Percentiles rank a stretch among this genome's conserved stretches.
Conservation (phyloP, 1,139 yeast genomes). For the Scheffersomyces insectosa region DNA sequence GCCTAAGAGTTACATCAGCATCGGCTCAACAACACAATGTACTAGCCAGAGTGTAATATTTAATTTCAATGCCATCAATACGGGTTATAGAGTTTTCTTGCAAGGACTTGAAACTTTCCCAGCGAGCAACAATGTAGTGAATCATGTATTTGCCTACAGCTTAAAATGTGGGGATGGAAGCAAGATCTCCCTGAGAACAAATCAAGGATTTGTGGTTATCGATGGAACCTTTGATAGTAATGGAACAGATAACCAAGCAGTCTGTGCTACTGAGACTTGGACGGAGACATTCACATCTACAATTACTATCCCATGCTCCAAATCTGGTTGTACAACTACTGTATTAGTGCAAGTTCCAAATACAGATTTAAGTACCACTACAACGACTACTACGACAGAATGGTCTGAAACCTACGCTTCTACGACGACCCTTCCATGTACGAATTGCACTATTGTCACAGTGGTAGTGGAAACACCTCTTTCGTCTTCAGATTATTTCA, state of each 20-base stretch:
- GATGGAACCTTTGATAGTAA: slow-evolving; percentile 9
- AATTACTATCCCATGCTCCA: background rate
- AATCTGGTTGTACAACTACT: background rate
- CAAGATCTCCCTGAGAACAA: slow-evolving; percentile 5
- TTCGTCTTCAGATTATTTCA: too few species aligned
- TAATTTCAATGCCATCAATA: slow-evolving; percentile 9
- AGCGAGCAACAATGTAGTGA: slow-evolving; percentile 3
- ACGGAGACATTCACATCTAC: background rate
- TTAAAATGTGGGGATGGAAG: slow-evolving; percentile 16
- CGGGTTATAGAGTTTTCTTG: slow-evolving; percentile 15
- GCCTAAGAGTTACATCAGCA: slow-evolving; percentile 10
- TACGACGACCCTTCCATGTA: too few species aligned
- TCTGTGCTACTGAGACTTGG: slow-evolving; percentile 5
- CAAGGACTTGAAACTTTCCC: slow-evolving; percentile 16
- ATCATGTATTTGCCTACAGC: slow-evolving; percentile 13
- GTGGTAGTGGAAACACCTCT: too few species aligned
- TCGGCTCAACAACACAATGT: slow-evolving; percentile 9
- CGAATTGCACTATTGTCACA: too few species aligned
- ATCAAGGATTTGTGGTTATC: slow-evolving; percentile 11
- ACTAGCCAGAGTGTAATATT: slow-evolving; percentile 8
- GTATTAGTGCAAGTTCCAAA: background rate
- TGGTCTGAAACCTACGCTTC: too few species aligned
- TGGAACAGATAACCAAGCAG: slow-evolving; percentile 1
- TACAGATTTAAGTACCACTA: too few species aligned
- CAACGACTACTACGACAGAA: too few species aligned